Conservation (phyloP, 176 grass and related monocot species). For the Pontederia paniculata region DNA sequence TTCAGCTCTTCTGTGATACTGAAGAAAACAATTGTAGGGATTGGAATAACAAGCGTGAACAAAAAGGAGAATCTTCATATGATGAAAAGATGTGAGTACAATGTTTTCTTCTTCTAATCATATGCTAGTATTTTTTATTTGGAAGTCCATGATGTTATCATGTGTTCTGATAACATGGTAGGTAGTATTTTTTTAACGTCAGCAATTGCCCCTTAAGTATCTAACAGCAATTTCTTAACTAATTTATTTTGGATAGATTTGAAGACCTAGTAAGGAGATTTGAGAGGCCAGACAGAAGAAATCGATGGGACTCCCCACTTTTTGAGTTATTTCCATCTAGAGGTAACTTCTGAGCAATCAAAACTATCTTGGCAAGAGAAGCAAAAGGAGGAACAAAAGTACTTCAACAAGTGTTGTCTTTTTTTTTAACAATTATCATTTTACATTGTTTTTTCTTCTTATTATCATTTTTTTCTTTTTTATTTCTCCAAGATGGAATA, state of each 20-base stretch:
- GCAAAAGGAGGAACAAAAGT: too few species aligned
- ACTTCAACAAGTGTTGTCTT: too few species aligned
- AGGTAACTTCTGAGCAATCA: slow-evolving; percentile 29
- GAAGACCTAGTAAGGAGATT: slow-evolving; percentile 76
- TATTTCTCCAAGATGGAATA: slow-evolving; percentile 33
- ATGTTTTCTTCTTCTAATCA: neutral
- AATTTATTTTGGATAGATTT: slow-evolving; percentile 42
- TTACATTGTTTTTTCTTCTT: neutral
- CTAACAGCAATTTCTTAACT: neutral
- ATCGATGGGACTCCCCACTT: slow-evolving; percentile 92
- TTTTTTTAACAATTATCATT: too few species aligned
- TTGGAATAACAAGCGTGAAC: slow-evolving; percentile 58
- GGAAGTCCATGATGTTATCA: neutral
- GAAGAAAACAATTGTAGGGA: slow-evolving; percentile 71
- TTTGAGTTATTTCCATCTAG: slow-evolving; percentile 78
- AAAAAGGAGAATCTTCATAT: slow-evolving; percentile 59
- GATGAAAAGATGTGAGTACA: slow-evolving; percentile 62
- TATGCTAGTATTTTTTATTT: neutral
- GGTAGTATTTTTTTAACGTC: neutral
- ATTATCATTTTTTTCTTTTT: neutral
- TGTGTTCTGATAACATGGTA: neutral
- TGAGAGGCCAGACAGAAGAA: slow-evolving; percentile 76
- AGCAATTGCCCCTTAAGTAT: neutral
- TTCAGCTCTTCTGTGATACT: slow-evolving; percentile 94
- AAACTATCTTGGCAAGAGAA: too few species aligned